Conservation (phyloP, 805 yeast genomes). For the Candida incommunis region DNA sequence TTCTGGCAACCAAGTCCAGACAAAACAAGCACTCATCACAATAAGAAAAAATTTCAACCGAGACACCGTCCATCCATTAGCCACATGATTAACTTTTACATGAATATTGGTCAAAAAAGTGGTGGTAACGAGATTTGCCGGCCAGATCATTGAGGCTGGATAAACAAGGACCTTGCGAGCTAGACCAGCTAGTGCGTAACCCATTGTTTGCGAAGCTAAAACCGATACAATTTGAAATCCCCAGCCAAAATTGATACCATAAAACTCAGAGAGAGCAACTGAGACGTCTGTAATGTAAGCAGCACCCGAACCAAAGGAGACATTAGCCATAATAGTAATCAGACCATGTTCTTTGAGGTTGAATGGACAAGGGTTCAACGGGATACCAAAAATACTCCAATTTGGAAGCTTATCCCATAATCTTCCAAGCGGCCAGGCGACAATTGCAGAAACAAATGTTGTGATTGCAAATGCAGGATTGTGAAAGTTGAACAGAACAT, state of each 20-base stretch:
- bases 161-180: slow-evolving; percentile 43
- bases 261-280: slow-evolving; percentile 36
- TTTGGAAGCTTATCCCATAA: slow-evolving; percentile 31
- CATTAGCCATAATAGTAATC: slow-evolving; percentile 38
- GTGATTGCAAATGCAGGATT: slow-evolving; percentile 39
- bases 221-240: slow-evolving; percentile 42
- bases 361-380: slow-evolving; percentile 47
- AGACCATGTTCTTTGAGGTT: slow-evolving; percentile 50
- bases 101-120: slow-evolving; percentile 43
- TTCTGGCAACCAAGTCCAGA: slow-evolving; percentile 50
- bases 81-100: slow-evolving; percentile 33
- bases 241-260: slow-evolving; percentile 27
- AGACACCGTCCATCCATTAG: slow-evolving; percentile 49
- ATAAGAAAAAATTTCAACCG: slow-evolving; percentile 34
- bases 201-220: slow-evolving; percentile 47
- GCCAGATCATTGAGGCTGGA: slow-evolving; percentile 63
- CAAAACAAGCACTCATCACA: slow-evolving; percentile 27
- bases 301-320: slow-evolving; percentile 28
- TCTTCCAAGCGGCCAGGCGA: slow-evolving; percentile 52
- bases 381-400: slow-evolving; percentile 17
- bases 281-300: slow-evolving; percentile 47
- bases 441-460: slow-evolving; percentile 41
- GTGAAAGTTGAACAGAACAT: slow-evolving; percentile 45
- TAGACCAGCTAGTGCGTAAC: slow-evolving; percentile 55
- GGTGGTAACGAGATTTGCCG: slow-evolving; percentile 43